Base-by-base conservation (phyloP, 495 filamentous ascomycete genomes). In the Aspergillus cavernicola region DNA sequence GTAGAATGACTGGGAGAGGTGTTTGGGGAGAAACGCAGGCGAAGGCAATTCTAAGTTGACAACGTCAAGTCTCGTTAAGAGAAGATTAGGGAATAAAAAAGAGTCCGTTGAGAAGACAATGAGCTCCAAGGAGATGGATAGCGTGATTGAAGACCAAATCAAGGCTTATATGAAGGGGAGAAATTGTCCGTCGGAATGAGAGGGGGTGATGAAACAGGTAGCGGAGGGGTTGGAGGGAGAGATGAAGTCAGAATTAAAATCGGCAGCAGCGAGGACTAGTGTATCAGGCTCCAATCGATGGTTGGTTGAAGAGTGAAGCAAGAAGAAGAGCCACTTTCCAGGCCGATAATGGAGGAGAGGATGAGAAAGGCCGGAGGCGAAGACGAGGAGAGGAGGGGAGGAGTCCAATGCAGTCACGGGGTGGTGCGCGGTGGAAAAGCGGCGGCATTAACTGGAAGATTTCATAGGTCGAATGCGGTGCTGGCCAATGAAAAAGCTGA, bases 241-340 rank as follows among this genome's bases (percentile, higher is more conserved):
- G 41, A 46, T 48, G 37, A 36, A 24, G 41, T 44, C 37, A 32
- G 42, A 46, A 32, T 19, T 15, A 23, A 18, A 46, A 47, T 35
- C 10, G 22, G 28, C 33, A n/a, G 37, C 28, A 15, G 28, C 20
- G 24, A n/a, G n/a, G n/a, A 29, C 19, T 37, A 52, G 44, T 49
- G 44, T 11, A 12, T 45, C 23, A 45, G 32, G 15, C 22, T 24
- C 6, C 23, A 35, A 4, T n/a, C 22, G 38, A 43, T 37, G 53
- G 53, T 55, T 50, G 48, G 40, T 22, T 44, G 53, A 24, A 50
- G 22, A 33, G 22, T 43, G 45, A 56, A 43, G 31, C 40, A 50
- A 41, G 37, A 35, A 16, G 11, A 50, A 44, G 20, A 49, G 41
- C 46, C 40, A 37, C 46, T 26, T 16, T 43, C 19, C 31, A 22